Evolutionary conservation across 768 basidiomycete species (phyloP).

Genomic region (Suillus clintonianus): DNA sequence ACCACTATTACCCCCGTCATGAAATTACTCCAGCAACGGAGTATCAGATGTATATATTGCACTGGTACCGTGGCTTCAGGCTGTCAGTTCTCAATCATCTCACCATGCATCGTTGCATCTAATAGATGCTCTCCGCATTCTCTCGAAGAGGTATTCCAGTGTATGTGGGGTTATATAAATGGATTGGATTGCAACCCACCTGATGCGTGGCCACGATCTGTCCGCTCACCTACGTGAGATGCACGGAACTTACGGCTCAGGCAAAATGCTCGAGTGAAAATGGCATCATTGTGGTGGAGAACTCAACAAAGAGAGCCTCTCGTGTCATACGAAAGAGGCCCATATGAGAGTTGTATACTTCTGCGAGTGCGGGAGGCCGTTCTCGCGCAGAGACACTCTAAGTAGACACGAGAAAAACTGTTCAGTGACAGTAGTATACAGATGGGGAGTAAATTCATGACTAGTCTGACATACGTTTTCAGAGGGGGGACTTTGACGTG

Average conservation of each 20-base stretch:
- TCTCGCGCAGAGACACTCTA: not conserved
- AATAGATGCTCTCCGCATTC: not conserved
- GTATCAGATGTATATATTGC: not conserved
- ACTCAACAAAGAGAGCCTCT: not conserved
- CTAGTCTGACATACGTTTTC: no score
- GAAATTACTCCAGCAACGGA: no score
- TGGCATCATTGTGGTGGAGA: not conserved
- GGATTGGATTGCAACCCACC: not conserved
- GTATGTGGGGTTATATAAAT: not conserved
- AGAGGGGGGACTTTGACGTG: no score
- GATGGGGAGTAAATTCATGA: no score
- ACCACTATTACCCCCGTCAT: no score
- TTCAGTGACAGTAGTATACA: not conserved
- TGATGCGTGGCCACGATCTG: not conserved
- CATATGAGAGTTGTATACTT: not conserved
- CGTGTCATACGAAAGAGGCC: not conserved
- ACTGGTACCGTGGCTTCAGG: not conserved
- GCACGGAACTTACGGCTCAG: not conserved
- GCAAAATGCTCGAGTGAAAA: not conserved
- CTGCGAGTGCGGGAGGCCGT: not conserved
- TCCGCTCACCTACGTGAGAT: not conserved
- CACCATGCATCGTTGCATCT: not conserved
- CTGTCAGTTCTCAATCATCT: not conserved
- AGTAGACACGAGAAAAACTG: not conserved
- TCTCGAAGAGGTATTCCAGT: not conserved